These are phyloP conservation scores for Eutypella sp. DNA, from an alignment of 2,329 filamentous ascomycete genomes.

Conservation along the genomic window DNA sequence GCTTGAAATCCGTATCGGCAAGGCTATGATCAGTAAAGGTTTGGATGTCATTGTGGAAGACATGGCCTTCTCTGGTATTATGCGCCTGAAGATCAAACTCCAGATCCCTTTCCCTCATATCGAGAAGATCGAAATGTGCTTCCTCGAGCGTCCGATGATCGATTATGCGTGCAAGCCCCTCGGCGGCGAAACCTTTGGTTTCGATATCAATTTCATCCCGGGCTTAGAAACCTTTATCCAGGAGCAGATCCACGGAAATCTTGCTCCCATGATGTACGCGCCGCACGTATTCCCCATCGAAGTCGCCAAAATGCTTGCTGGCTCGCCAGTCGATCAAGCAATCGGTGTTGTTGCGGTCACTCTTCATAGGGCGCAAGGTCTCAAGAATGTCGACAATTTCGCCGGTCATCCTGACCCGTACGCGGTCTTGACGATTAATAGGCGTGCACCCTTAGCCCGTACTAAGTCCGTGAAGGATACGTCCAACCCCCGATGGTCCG, in stretches of 20 bases:
- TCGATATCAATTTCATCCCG: conserved; percentile 98
- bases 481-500: conserved; percentile 86
- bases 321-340: conserved; percentile 88
- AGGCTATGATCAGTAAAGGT: conserved; percentile 95
- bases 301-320: conserved; percentile 95
- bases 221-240: conserved; percentile 90
- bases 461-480: conserved; percentile 87
- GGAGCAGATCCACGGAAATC: conserved; percentile 90
- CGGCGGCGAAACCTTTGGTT: conserved; percentile 90
- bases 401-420: conserved; percentile 90
- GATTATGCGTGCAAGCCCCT: conserved; percentile 98
- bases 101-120: conserved; percentile 95
- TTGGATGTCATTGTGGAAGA: conserved; percentile 97
- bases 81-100: conserved; percentile 96
- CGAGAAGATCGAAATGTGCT: conserved; percentile 91
- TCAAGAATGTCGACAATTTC: conserved; percentile 95
- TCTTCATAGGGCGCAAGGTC: conserved; percentile 81
- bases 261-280: conserved; percentile 96
- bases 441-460: conserved; percentile 72
- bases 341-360: conserved; percentile 91
- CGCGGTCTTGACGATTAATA: conserved; percentile 77
- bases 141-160: conserved; percentile 80
- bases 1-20: conserved; percentile 88
- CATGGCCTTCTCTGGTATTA: conserved; percentile 91
- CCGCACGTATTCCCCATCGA: conserved; percentile 98